Evolutionary conservation across 73 alveolate genomes (phyloP).

Genomic region (Paramecium pentaurelia): DNA sequence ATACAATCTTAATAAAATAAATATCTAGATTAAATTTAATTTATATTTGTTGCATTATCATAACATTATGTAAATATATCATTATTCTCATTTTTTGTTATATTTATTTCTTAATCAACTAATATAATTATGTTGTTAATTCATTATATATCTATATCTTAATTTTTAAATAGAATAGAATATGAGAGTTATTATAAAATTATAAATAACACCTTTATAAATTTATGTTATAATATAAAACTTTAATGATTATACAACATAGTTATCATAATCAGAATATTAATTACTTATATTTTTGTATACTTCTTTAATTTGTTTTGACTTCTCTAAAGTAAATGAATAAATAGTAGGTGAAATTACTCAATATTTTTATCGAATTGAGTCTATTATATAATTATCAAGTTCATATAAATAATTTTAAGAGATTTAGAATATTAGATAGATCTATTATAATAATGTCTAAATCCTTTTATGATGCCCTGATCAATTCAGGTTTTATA

Average conservation of each 20-base stretch:
- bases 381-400: background rate
- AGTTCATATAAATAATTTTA: background rate
- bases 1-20: constrained; percentile 81
- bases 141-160: background rate
- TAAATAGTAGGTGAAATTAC: background rate
- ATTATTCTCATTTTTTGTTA: background rate
- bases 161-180: background rate
- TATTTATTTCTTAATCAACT: background rate
- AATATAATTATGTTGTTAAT: background rate
- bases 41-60: constrained; percentile 51
- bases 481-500: background rate
- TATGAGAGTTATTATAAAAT: background rate
- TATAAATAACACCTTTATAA: background rate
- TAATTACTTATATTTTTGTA: no score
- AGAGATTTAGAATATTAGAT: background rate
- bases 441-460: background rate
- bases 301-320: background rate
- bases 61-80: constrained; percentile 61
- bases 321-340: background rate
- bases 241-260: no score
- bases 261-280: background rate
- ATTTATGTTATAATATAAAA: no score
- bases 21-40: constrained; percentile 76
- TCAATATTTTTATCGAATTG: background rate
- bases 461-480: background rate